Conservation (phyloP, 169 alveolate species). For the Plasmodium blacklocki region DNA sequence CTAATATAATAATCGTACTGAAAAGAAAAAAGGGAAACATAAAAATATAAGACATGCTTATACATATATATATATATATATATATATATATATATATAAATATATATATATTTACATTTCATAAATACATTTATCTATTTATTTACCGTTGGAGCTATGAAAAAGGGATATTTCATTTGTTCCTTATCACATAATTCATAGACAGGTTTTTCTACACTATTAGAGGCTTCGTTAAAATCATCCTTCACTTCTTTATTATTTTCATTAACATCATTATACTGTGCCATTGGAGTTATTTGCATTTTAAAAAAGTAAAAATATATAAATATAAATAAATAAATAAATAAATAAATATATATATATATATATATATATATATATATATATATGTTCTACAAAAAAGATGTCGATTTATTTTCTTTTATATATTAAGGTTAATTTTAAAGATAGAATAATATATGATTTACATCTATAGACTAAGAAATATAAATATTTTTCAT, state of each 20-base stretch:
- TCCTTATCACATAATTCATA: slow-evolving; percentile 4
- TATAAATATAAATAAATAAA: not conserved
- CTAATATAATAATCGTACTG: slow-evolving; percentile 8
- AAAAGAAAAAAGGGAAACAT: not conserved
- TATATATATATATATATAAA: not conserved
- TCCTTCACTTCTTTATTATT: not conserved
- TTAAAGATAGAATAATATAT: too few species aligned
- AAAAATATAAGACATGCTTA: not conserved
- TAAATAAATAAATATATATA: not conserved
- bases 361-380: slow-evolving; percentile 3
- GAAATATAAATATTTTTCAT: too few species aligned
- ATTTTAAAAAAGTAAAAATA: not conserved
- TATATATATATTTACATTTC: not conserved
- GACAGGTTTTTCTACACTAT: not conserved
- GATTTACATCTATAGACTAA: too few species aligned
- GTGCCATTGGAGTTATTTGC: not conserved
- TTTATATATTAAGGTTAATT: too few species aligned
- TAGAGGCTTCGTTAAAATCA: not conserved
- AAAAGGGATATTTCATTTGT: not conserved
- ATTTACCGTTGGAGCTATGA: slow-evolving; percentile 9
- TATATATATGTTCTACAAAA: not conserved
- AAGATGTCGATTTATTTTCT: not conserved
- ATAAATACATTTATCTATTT: not conserved
- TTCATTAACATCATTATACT: not conserved
- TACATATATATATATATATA: not conserved